Percentiles rank a stretch among this genome's conserved stretches.
phyloP scores from a whole-genome alignment of 1,284 basidiomycete species.

The Sporisorium exsertum region DNA sequence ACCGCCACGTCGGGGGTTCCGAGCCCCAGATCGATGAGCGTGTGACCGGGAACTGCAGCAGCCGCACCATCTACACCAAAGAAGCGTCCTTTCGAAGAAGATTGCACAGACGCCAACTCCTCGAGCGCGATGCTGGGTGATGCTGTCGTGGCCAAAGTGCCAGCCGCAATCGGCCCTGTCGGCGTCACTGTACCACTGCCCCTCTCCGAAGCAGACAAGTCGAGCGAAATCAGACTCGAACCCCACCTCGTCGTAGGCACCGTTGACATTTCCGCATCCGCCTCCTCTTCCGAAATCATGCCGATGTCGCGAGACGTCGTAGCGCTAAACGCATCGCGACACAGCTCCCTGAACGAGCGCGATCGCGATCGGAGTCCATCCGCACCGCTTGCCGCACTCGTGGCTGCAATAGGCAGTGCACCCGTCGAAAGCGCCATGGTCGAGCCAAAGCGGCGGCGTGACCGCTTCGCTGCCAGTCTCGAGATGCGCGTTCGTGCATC shows the following conservation, averaged over 20 bases:
- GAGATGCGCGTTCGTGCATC: slow-evolving; percentile 28
- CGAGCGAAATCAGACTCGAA: slow-evolving; percentile 27
- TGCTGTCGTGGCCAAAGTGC: slow-evolving; percentile 3
- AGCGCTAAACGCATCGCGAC: slow-evolving; percentile 29
- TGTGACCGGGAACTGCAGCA: slow-evolving; percentile 17
- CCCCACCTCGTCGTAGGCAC: slow-evolving; percentile 30
- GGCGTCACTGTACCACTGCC: slow-evolving; percentile 35
- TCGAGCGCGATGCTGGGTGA: slow-evolving; percentile 28
- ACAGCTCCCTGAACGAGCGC: slow-evolving; percentile 45
- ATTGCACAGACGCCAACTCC: slow-evolving; percentile 12
- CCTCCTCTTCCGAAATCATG: slow-evolving; percentile 35
- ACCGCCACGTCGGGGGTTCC: slow-evolving; percentile 35
- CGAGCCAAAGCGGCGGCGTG: slow-evolving; percentile 13
- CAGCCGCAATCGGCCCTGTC: slow-evolving; percentile 16
- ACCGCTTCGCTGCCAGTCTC: slow-evolving; percentile 19
- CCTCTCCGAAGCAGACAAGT: slow-evolving; percentile 26
- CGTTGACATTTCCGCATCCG: slow-evolving; percentile 24
- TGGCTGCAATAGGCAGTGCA: slow-evolving; percentile 28
- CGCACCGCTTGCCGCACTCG: slow-evolving; percentile 11
- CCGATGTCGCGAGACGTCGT: slow-evolving; percentile 21
- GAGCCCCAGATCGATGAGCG: slow-evolving; percentile 34
- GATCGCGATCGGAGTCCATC: slow-evolving; percentile 39
- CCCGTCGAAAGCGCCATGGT: slow-evolving; percentile 31
- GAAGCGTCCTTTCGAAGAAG: slow-evolving; percentile 29
- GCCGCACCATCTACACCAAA: slow-evolving; percentile 22